phyloP scores from a whole-genome alignment of 2,329 filamentous ascomycete genomes.

The Lecanicillium sp. region DNA sequence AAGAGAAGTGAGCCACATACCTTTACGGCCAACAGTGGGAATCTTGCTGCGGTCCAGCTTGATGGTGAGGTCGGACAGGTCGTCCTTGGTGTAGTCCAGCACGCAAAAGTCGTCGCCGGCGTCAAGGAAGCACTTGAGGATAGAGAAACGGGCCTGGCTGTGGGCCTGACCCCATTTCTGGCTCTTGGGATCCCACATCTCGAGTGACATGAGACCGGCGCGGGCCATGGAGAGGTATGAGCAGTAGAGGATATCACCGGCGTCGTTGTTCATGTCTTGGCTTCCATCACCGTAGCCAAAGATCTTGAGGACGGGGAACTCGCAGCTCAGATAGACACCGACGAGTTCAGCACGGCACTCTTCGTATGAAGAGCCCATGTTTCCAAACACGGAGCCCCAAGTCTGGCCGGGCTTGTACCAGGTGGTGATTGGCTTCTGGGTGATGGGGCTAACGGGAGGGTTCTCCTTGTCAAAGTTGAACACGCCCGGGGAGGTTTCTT shows the following conservation, averaged over 20 bases:
- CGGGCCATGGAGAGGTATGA: conserved; percentile 91
- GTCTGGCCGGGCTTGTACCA: conserved; percentile 96
- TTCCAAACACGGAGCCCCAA: conserved; percentile 87
- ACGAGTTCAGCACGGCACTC: conserved; percentile 93
- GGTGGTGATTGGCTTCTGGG: conserved; percentile 66
- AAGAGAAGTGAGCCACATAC: conserved; percentile 21
- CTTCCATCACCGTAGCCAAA: conserved; percentile 83
- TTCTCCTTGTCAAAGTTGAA: conserved; percentile 85
- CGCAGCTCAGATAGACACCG: conserved; percentile 83
- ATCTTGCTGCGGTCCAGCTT: conserved; percentile 82
- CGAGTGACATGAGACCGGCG: conserved; percentile 79
- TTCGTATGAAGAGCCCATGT: conserved; percentile 82
- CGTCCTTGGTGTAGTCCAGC: conserved; percentile 64
- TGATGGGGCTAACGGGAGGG: conserved; percentile 75
- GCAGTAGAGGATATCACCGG: conserved; percentile 80
- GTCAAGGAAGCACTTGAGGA: conserved; percentile 75
- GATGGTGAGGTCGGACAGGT: conserved; percentile 75
- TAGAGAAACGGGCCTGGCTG: conserved; percentile 85
- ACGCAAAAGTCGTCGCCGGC: conserved; percentile 84
- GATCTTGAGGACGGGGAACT: conserved; percentile 81
- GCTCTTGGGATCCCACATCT: conserved; percentile 90
- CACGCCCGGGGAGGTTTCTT: conserved; percentile 72
- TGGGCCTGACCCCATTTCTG: conserved; percentile 90
- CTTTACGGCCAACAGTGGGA: conserved; percentile 68
- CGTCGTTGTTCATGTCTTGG: conserved; percentile 63